These are phyloP conservation scores for Starmerella vaccinii DNA, from an alignment of 805 yeast species.

Conservation along the genomic window DNA sequence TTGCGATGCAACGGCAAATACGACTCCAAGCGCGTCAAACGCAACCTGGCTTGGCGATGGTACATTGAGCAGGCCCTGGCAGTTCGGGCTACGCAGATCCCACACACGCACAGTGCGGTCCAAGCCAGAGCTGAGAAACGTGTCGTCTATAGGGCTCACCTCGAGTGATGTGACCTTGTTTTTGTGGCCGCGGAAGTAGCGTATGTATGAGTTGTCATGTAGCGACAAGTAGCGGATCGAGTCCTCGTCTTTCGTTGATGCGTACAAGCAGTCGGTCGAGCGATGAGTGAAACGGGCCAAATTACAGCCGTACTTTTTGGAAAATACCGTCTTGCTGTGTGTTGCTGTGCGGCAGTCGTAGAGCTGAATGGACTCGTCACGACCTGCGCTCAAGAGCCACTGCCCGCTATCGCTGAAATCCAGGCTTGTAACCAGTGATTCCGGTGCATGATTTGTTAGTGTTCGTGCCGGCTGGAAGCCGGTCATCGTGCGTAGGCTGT, in stretches of 20 bases:
- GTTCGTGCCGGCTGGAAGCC: conserved; percentile 13
- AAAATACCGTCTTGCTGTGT: conserved; percentile 50
- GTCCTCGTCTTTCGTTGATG: conserved; percentile 63
- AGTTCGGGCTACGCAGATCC: conserved; percentile 65
- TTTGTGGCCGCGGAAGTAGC: conserved; percentile 83
- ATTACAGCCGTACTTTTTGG: conserved; percentile 88
- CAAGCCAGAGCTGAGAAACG: conserved; percentile 53
- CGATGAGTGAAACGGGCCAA: conserved; percentile 74
- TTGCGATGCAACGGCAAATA: conserved; percentile 58
- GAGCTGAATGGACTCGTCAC: conserved; percentile 72
- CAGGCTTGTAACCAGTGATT: conserved; percentile 31
- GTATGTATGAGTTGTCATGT: conserved; percentile 63
- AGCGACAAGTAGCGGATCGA: conserved; percentile 60
- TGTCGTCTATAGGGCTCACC: conserved; percentile 58
- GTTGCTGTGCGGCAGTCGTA: conserved; percentile 65
- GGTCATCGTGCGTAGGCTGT: conserved; percentile 5
- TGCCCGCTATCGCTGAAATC: conserved; percentile 81
- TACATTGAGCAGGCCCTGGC: conserved; percentile 51
- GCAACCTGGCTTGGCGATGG: conserved; percentile 51
- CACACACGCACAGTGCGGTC: conserved; percentile 78
- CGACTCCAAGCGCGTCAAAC: conserved; percentile 74
- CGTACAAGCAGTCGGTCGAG: conserved; percentile 62
- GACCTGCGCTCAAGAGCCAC: conserved; percentile 61
- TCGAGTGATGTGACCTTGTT: conserved; percentile 63
- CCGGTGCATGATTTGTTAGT: conserved; percentile 16